phyloP scores from a whole-genome alignment of 2,329 filamentous ascomycete genomes.

The Colletotrichum sp. region DNA sequence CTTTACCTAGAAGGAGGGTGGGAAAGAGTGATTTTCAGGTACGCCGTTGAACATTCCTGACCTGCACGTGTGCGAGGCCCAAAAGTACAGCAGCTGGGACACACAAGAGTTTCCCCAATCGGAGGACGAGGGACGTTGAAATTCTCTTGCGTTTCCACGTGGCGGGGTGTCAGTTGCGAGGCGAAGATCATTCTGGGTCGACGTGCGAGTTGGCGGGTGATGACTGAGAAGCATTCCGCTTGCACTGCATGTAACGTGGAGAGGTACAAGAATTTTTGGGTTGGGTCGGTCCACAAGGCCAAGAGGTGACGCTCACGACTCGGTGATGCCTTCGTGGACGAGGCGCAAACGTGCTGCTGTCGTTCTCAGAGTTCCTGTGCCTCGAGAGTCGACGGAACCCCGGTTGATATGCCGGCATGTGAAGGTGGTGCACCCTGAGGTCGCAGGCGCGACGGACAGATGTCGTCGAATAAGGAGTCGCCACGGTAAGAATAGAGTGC shows the following conservation, averaged over 20 bases:
- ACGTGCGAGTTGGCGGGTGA: neutral
- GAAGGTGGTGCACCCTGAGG: neutral
- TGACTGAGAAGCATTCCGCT: neutral
- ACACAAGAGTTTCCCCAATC: neutral
- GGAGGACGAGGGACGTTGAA: neutral
- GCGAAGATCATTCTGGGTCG: neutral
- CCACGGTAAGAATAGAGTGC: slow-evolving; percentile 7
- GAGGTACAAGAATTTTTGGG: neutral
- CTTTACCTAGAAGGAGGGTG: neutral
- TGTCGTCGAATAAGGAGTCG: slow-evolving; percentile 12
- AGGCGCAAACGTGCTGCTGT: neutral
- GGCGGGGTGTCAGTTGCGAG: neutral
- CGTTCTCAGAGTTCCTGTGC: neutral
- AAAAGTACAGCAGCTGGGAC: neutral
- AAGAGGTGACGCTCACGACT: neutral
- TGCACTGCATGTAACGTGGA: neutral
- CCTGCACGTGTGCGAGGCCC: neutral
- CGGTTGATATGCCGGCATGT: neutral
- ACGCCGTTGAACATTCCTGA: neutral
- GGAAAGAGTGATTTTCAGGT: neutral
- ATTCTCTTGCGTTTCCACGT: neutral
- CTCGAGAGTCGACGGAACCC: neutral
- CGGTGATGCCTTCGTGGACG: neutral
- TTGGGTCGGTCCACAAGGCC: neutral
- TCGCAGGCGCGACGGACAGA: neutral